Evolutionary conservation across 495 filamentous ascomycete species (phyloP).

Genomic region (Aspergillus campestris): DNA sequence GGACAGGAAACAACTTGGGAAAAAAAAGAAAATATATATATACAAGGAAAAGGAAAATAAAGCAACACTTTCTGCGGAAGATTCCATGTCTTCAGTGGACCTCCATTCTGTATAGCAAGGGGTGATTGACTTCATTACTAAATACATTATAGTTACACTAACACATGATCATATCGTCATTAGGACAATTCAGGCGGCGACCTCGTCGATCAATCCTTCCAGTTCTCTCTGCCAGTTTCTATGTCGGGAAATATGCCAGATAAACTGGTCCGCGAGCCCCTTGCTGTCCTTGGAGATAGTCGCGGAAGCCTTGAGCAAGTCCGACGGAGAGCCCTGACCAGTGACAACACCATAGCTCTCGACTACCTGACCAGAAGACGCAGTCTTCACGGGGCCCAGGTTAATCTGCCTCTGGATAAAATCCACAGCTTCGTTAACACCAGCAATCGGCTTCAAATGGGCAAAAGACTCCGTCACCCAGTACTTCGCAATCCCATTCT

Average conservation of each 20-base stretch:
- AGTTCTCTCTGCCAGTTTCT: conserved; percentile 64
- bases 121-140: background rate
- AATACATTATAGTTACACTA: conserved; percentile 1
- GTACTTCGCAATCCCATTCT: conserved; percentile 70
- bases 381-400: conserved; percentile 48
- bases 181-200: conserved; percentile 22
- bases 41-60: background rate
- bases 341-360: conserved; percentile 41
- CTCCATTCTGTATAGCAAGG: too few relatives aligned
- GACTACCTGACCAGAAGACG: conserved; percentile 41
- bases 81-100: too few relatives aligned
- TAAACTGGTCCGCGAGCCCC: conserved; percentile 58
- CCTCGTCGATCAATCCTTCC: conserved; percentile 47
- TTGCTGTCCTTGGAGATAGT: conserved; percentile 38
- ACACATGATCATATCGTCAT: background rate
- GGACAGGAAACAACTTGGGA: too few relatives aligned
- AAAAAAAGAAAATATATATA: too few relatives aligned
- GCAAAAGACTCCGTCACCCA: conserved; percentile 82
- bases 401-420: conserved; percentile 49
- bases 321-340: conserved; percentile 21
- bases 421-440: conserved; percentile 59
- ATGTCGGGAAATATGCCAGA: conserved; percentile 58
- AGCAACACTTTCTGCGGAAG: too few relatives aligned
- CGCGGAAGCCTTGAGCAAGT: conserved; percentile 41
- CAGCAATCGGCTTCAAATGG: conserved; percentile 70